Conservation (phyloP, 352 stramenopile genomes). For the Phytopythium cucurbitacearum region DNA sequence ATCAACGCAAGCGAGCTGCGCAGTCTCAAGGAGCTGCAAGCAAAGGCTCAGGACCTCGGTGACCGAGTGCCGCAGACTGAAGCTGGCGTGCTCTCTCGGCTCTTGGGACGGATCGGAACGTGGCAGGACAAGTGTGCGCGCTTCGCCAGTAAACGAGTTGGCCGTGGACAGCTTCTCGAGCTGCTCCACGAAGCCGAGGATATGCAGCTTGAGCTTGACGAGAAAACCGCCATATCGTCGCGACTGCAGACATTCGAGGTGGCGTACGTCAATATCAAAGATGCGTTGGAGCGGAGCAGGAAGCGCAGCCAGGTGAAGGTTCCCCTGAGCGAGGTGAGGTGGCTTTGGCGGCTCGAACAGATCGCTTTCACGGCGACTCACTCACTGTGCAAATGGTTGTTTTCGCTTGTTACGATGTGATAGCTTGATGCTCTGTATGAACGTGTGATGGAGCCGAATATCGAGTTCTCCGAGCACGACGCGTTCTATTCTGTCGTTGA, state of each 20-base stretch:
- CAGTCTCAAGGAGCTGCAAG: constrained; percentile 34
- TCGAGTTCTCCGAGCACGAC: constrained; percentile 61
- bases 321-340: constrained; percentile 39
- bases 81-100: constrained; percentile 42
- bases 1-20: constrained; percentile 39
- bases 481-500: constrained; percentile 44
- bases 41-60: constrained; percentile 18
- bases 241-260: constrained; percentile 49
- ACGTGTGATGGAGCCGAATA: constrained; percentile 29
- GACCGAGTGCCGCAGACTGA: constrained; percentile 40
- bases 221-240: constrained; percentile 29
- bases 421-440: constrained; percentile 47
- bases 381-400: background rate
- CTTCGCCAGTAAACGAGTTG: constrained; percentile 24
- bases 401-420: background rate
- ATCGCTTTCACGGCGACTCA: background rate
- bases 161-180: constrained; percentile 39
- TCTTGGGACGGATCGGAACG: constrained; percentile 45
- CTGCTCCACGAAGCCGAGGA: constrained; percentile 60
- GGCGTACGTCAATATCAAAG: constrained; percentile 61
- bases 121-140: constrained; percentile 42
- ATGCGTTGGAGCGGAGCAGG: constrained; percentile 54
- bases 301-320: constrained; percentile 69
- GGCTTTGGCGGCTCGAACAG: background rate
- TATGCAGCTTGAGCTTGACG: constrained; percentile 36